phyloP scores from a whole-genome alignment of 2,329 filamentous ascomycete species.

The Scedosporium apiospermum region DNA sequence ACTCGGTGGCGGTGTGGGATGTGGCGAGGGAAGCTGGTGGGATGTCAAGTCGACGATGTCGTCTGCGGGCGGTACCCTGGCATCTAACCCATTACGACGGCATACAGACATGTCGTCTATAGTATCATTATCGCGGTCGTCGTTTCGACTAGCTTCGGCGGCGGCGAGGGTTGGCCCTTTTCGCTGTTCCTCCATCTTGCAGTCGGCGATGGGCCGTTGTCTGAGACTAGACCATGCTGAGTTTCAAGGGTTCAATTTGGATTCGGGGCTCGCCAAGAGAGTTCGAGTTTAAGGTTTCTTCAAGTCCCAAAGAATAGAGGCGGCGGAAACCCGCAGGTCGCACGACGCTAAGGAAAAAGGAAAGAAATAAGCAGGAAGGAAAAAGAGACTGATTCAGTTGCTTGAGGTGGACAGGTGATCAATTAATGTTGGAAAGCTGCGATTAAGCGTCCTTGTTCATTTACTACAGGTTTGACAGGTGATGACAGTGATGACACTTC shows the following conservation, averaged over 20 bases:
- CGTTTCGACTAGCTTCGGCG: neutral
- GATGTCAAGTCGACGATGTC: neutral
- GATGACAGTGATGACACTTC: no score
- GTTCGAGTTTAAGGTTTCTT: slow-evolving; percentile 12
- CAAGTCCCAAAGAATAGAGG: no score
- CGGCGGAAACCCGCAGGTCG: no score
- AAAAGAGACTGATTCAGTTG: no score
- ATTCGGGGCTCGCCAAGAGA: neutral
- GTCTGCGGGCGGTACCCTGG: neutral
- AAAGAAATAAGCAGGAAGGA: no score
- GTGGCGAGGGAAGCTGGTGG: neutral
- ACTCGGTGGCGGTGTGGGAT: neutral
- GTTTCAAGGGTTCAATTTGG: neutral
- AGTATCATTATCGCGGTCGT: neutral
- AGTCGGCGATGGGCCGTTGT: neutral
- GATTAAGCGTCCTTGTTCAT: no score
- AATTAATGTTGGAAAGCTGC: no score
- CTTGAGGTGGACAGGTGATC: no score
- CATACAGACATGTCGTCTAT: neutral
- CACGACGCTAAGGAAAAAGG: no score
- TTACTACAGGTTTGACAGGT: no score
- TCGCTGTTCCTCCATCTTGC: neutral
- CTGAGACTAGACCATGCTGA: slow-evolving; percentile 1
- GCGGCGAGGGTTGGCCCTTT: neutral
- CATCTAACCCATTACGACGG: neutral